Percentiles rank a stretch among this genome's conserved stretches.
These are phyloP conservation scores for Pleurotus ostreatus DNA, from an alignment of 768 basidiomycete genomes.

Conservation along the genomic window DNA sequence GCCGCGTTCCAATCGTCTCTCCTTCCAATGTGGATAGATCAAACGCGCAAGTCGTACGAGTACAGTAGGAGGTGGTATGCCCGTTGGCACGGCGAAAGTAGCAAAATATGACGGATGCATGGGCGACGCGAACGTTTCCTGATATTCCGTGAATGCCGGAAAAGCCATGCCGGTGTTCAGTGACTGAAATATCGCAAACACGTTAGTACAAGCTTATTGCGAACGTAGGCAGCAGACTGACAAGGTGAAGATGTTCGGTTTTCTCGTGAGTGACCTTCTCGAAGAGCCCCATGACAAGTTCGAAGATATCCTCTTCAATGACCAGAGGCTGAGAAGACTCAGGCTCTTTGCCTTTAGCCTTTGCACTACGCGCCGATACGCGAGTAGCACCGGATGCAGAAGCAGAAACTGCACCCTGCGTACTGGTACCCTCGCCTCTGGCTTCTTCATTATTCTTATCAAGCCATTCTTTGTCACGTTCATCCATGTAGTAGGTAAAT, in stretches of 20 bases:
- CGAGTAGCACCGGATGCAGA: conserved; percentile 23
- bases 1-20: conserved; percentile 71
- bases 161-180: conserved; percentile 61
- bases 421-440: conserved; percentile 79
- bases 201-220: not conserved
- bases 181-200: conserved; percentile 38
- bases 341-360: conserved; percentile 82
- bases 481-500: conserved; percentile 92
- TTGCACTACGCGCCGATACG: conserved; percentile 61
- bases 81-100: conserved; percentile 59
- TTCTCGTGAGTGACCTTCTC: conserved; percentile 90
- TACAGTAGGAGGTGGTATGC: conserved; percentile 59
- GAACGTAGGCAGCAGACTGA: conserved; percentile 34
- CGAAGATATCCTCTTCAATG: conserved; percentile 90
- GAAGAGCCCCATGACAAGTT: conserved; percentile 91
- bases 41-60: conserved; percentile 67
- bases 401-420: conserved; percentile 61
- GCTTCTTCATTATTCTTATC: conserved; percentile 87
- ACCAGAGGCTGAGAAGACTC: conserved; percentile 59
- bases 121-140: conserved; percentile 58
- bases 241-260: conserved; percentile 86
- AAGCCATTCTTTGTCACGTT: conserved; percentile 93
- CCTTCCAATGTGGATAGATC: conserved; percentile 89
- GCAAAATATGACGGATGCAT: conserved; percentile 66
- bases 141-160: conserved; percentile 71